phyloP scores from a whole-genome alignment of 2,329 filamentous ascomycete genomes.

The Neonectria coccinea region DNA sequence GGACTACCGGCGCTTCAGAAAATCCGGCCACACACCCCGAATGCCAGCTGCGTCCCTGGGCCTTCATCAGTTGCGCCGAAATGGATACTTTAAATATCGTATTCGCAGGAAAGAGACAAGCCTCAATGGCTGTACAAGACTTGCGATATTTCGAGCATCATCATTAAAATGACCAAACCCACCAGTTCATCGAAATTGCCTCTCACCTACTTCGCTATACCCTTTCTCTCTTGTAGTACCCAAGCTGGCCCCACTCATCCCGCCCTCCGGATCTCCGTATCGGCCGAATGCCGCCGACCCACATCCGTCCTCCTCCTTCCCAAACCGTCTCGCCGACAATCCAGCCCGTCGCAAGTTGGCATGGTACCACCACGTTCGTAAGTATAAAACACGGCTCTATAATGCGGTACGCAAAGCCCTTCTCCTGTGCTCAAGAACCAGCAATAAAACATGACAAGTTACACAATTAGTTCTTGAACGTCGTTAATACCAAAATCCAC shows the following conservation, averaged over 20 bases:
- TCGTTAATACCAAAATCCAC: neutral
- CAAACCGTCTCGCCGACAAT: conserved; percentile 38
- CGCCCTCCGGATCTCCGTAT: conserved; percentile 18
- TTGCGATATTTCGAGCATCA: neutral
- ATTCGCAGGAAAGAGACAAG: neutral
- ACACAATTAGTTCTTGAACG: neutral
- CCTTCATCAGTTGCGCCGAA: neutral
- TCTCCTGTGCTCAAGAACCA: neutral
- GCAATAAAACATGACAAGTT: neutral
- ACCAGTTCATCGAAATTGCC: neutral
- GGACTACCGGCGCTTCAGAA: conserved; percentile 28
- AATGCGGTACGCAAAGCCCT: no score
- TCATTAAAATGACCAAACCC: neutral
- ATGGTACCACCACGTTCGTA: neutral
- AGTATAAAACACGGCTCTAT: neutral
- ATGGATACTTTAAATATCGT: neutral
- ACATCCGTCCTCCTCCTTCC: conserved; percentile 28
- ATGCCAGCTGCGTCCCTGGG: neutral
- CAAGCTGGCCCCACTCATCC: neutral
- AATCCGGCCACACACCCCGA: conserved; percentile 17
- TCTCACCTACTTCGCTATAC: neutral
- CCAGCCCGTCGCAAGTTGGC: neutral
- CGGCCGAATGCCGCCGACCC: conserved; percentile 28
- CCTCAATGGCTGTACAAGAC: neutral
- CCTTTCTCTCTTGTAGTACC: neutral